phyloP scores from a whole-genome alignment of 371 early-diverging fungal genomes.

The Mortierella sp. region DNA sequence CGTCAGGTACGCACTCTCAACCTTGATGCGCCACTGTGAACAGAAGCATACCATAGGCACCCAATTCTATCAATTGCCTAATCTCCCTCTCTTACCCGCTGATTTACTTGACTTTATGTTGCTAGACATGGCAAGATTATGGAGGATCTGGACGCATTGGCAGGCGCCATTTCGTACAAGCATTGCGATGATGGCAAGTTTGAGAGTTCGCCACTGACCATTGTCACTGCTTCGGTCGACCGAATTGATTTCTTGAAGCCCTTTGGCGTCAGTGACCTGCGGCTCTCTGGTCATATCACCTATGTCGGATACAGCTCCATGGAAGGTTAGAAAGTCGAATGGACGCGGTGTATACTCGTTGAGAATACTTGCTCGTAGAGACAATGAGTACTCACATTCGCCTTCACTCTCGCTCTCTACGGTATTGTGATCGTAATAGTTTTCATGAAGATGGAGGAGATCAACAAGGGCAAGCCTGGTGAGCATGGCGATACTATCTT shows the following conservation, averaged over 20 bases:
- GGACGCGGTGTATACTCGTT: too few relatives aligned
- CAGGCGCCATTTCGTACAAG: slow-evolving; percentile 84
- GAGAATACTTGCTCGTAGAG: too few relatives aligned
- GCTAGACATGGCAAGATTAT: slow-evolving; percentile 65
- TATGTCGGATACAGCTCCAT: slow-evolving; percentile 92
- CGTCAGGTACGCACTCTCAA: slow-evolving; percentile 32
- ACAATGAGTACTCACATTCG: background rate
- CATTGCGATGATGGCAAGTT: slow-evolving; percentile 78
- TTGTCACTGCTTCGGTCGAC: slow-evolving; percentile 94
- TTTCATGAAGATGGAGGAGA: slow-evolving; percentile 79
- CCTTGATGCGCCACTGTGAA: too few relatives aligned
- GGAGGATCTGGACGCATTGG: slow-evolving; percentile 89
- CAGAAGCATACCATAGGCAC: too few relatives aligned
- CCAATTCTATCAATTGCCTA: too few relatives aligned
- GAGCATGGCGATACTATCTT: slow-evolving; percentile 68
- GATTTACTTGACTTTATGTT: background rate
- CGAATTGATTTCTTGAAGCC: slow-evolving; percentile 84
- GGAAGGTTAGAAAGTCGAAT: slow-evolving; percentile 74
- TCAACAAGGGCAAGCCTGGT: slow-evolving; percentile 23
- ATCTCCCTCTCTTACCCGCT: background rate
- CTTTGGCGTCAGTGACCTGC: slow-evolving; percentile 78
- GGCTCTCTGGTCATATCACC: slow-evolving; percentile 83
- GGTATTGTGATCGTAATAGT: slow-evolving; percentile 53
- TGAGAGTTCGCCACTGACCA: slow-evolving; percentile 74
- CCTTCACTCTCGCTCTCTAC: background rate